Percentiles rank a stretch among this genome's conserved stretches.
Conservation (phyloP, 2,329 filamentous ascomycete genomes). For the Xylaria sp. region DNA sequence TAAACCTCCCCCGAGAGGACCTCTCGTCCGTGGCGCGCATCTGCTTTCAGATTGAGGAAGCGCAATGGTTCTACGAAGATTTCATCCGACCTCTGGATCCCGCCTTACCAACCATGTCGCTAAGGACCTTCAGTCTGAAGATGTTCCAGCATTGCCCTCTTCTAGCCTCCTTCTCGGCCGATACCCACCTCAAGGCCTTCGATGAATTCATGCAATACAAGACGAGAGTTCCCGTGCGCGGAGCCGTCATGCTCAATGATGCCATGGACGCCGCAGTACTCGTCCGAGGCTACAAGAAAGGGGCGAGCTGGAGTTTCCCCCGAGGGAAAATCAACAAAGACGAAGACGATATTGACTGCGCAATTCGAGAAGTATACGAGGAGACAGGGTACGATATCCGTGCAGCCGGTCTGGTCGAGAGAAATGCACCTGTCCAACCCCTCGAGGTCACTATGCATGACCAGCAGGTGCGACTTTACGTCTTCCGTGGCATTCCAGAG, state of each 20-base stretch:
- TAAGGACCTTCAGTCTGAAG: constrained; percentile 85
- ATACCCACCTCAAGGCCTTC: constrained; percentile 84
- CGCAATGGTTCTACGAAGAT: constrained; percentile 99
- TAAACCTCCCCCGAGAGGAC: constrained; percentile 94
- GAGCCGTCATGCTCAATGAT: constrained; percentile 91
- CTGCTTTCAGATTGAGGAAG: constrained; percentile 98
- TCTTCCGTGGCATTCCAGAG: constrained; percentile 88
- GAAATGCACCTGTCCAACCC: constrained; percentile 78
- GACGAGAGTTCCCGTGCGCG: constrained; percentile 90
- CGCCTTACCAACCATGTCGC: constrained; percentile 82
- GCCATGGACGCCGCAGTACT: constrained; percentile 94
- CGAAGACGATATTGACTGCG: constrained; percentile 92
- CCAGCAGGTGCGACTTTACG: constrained; percentile 91
- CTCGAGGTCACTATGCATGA: constrained; percentile 92
- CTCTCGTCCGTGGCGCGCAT: constrained; percentile 90
- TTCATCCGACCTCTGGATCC: constrained; percentile 94
- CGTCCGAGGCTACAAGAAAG: constrained; percentile 98
- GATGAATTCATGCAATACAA: constrained; percentile 95
- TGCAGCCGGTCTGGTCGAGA: constrained; percentile 78
- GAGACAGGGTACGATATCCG: constrained; percentile 91
- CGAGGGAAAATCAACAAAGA: constrained; percentile 98
- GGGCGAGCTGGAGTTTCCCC: constrained; percentile 95
- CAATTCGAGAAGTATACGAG: constrained; percentile 92
- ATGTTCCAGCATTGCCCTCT: constrained; percentile 96
- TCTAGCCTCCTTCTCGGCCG: constrained; percentile 80